phyloP scores from a whole-genome alignment of 2,329 filamentous ascomycete genomes.

The Mycocentrospora acerina region DNA sequence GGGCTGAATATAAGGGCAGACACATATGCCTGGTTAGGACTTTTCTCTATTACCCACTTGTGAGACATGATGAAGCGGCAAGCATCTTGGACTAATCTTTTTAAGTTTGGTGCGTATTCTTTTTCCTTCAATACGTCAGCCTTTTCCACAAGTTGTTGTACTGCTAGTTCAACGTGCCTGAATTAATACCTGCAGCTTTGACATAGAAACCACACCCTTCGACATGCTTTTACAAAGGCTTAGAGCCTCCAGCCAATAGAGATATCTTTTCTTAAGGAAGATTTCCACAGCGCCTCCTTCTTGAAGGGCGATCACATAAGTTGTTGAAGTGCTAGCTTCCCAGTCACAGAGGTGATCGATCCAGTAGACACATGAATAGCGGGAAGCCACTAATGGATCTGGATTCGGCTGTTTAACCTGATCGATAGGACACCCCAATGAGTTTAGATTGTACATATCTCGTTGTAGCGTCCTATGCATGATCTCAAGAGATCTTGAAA shows the following conservation, averaged over 20 bases:
- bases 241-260: no score
- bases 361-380: slow-evolving; percentile 38
- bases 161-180: slow-evolving; percentile 4
- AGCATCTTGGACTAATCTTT: slow-evolving; percentile 10
- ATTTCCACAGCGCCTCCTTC: neutral
- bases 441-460: slow-evolving; percentile 24
- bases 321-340: neutral
- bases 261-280: slow-evolving; percentile 3
- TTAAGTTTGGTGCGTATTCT: neutral
- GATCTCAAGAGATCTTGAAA: slow-evolving; percentile 17
- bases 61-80: slow-evolving; percentile 19
- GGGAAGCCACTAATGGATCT: slow-evolving; percentile 24
- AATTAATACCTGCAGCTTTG: slow-evolving; percentile 8
- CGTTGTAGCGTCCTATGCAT: slow-evolving; percentile 15
- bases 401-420: slow-evolving; percentile 20
- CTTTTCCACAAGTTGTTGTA: slow-evolving; percentile 7
- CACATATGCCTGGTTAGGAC: slow-evolving; percentile 16
- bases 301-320: neutral
- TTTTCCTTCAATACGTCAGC: slow-evolving; percentile 7
- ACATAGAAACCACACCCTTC: slow-evolving; percentile 13
- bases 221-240: slow-evolving; percentile 14
- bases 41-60: slow-evolving; percentile 11
- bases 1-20: slow-evolving; percentile 13
- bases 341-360: slow-evolving; percentile 32
- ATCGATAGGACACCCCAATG: slow-evolving; percentile 15